A percentile compares a stretch with the other conserved stretches of the same genome.
Evolutionary conservation across 306 rosid genomes (phyloP).

Genomic region (Vigna hirtella): DNA sequence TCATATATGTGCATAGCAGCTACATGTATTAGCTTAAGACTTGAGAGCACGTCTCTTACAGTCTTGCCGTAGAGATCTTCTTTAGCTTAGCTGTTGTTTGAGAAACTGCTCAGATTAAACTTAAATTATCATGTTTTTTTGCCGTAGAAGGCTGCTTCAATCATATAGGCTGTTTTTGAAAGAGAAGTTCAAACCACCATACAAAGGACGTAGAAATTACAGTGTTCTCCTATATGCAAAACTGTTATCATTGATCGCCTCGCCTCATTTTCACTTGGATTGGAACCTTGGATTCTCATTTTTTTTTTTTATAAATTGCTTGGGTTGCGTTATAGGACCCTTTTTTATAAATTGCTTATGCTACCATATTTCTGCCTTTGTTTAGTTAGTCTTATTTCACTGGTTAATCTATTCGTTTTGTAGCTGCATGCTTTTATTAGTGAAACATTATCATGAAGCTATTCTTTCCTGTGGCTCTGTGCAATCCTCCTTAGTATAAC

Average conservation of each 20-base stretch:
- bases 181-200: not conserved
- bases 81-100: not conserved
- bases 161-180: not conserved
- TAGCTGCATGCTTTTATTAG: slow-evolving; percentile 3
- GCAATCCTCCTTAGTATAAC: not conserved
- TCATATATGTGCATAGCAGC: not conserved
- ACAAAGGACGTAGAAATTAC: not conserved
- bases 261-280: not conserved
- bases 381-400: slow-evolving; percentile 6
- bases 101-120: not conserved
- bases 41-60: not conserved
- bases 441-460: not conserved
- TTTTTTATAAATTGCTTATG: not conserved
- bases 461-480: not conserved
- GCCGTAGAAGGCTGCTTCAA: not conserved
- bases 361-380: not conserved
- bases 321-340: not conserved
- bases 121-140: not conserved
- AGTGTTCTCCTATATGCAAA: not conserved
- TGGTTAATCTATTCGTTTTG: not conserved
- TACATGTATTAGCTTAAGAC: not conserved
- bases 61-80: not conserved
- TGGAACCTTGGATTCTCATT: not conserved
- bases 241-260: not conserved
- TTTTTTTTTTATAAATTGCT: slow-evolving; percentile 24